A percentile compares a stretch with the other conserved stretches of the same genome.
phyloP scores from a whole-genome alignment of 371 early-diverging fungal genomes.

The Mucor piriformis region DNA sequence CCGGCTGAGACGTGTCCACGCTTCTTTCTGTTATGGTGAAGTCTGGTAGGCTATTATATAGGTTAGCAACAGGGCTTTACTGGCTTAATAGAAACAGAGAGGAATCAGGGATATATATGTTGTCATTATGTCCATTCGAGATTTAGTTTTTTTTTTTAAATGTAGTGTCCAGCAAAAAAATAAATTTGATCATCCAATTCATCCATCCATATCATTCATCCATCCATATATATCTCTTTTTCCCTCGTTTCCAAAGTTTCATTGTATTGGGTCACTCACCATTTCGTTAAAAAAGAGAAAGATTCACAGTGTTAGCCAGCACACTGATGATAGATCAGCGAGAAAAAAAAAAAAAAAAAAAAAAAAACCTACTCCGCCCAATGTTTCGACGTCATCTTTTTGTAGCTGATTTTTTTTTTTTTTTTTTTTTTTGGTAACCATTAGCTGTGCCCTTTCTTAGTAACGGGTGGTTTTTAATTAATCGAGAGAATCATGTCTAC shows the following conservation, averaged over 20 bases:
- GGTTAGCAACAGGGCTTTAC: no score
- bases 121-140: not conserved
- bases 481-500: not conserved
- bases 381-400: not conserved
- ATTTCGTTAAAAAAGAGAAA: conserved; percentile 35
- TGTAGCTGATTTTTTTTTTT: not conserved
- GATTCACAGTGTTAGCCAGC: conserved; percentile 7
- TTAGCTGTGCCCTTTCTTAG: not conserved
- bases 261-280: conserved; percentile 24
- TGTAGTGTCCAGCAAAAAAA: no score
- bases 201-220: conserved; percentile 15
- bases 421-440: not conserved
- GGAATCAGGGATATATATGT: not conserved
- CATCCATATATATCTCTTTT: conserved; percentile 13
- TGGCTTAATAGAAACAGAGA: not conserved
- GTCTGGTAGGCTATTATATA: conserved; percentile 76
- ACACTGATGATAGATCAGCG: not conserved
- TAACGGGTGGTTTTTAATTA: no score
- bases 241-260: conserved; percentile 4
- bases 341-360: not conserved
- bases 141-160: not conserved
- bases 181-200: not conserved
- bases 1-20: conserved; percentile 94
- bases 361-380: not conserved
- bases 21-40: conserved; percentile 87